Evolutionary conservation across 345 rosid species (phyloP).

Genomic region (Sisymbrium irio): DNA sequence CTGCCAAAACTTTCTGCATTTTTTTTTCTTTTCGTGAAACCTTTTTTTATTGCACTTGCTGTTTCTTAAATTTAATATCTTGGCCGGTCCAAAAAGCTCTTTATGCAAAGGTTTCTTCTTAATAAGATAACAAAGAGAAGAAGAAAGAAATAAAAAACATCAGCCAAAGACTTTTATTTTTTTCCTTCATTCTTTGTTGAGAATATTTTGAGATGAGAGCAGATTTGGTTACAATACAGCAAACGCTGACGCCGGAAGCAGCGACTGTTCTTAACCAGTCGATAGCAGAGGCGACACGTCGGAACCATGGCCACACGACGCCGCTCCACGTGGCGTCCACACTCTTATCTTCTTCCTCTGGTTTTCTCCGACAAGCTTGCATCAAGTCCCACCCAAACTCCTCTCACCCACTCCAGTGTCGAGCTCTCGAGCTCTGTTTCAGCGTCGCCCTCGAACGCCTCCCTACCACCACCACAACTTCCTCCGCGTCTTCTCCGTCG

Average conservation of each 20-base stretch:
- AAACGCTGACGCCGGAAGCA: conserved; percentile 97
- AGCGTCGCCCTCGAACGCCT: conserved; percentile 97
- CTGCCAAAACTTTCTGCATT: conserved; percentile 8
- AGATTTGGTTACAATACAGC: conserved; percentile 91
- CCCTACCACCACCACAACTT: conserved; percentile 60
- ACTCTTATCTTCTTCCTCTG: conserved; percentile 71
- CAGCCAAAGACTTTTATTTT: background rate
- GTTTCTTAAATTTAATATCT: conserved; percentile 4
- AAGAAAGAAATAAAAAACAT: background rate
- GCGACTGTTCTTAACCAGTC: conserved; percentile 84
- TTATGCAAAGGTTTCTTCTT: conserved; percentile 29
- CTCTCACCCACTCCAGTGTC: conserved; percentile 98
- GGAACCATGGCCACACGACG: conserved; percentile 94
- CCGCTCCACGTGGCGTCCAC: conserved; percentile 98
- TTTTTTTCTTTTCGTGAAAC: conserved; percentile 13
- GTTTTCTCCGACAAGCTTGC: conserved; percentile 94
- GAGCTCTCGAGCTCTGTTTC: conserved; percentile 98
- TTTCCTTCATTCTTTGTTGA: background rate
- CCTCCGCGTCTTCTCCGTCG: conserved; percentile 29
- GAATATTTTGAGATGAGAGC: conserved; percentile 65
- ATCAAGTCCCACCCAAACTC: conserved; percentile 98
- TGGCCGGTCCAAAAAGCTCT: conserved; percentile 29
- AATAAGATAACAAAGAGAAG: conserved; percentile 6
- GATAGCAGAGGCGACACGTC: conserved; percentile 81
- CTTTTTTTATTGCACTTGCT: background rate